A percentile compares a stretch with the other conserved stretches of the same genome.
Conservation (phyloP, 495 filamentous ascomycete species). For the Hypomontagnella monticulosa region DNA sequence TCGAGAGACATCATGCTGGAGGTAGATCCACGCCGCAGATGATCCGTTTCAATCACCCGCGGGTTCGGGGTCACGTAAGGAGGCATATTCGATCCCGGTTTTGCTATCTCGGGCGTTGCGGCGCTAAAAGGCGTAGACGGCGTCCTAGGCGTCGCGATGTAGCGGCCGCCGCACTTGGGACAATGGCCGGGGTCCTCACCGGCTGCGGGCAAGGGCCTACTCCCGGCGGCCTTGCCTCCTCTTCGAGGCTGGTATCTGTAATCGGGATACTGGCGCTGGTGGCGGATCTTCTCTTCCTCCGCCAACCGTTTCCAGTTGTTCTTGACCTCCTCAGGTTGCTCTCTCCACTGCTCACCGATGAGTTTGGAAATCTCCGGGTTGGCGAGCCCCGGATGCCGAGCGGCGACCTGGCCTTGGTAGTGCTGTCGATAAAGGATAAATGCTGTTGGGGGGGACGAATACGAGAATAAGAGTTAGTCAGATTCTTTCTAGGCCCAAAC, state of each 20-base stretch:
- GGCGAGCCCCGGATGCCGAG: constrained; percentile 84
- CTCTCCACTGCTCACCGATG: constrained; percentile 91
- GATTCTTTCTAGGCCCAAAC: constrained; percentile 7
- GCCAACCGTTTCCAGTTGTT: constrained; percentile 89
- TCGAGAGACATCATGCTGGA: constrained; percentile 39
- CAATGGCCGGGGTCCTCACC: constrained; percentile 64
- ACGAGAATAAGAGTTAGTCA: constrained; percentile 33
- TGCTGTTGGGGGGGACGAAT: constrained; percentile 62
- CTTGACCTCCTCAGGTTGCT: constrained; percentile 77
- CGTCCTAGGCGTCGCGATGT: constrained; percentile 65
- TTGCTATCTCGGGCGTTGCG: constrained; percentile 41
- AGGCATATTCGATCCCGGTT: constrained; percentile 33
- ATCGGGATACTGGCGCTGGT: constrained; percentile 89
- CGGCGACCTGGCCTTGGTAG: constrained; percentile 82
- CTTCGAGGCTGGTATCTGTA: constrained; percentile 95
- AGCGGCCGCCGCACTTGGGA: constrained; percentile 69
- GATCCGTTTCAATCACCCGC: constrained; percentile 43
- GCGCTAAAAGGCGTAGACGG: constrained; percentile 61
- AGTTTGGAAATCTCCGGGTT: constrained; percentile 99
- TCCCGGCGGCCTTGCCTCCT: constrained; percentile 60
- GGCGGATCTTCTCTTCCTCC: constrained; percentile 92
- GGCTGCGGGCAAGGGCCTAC: constrained; percentile 46
- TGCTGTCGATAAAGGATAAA: constrained; percentile 98
- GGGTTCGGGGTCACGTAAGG: constrained; percentile 38
- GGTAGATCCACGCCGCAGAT: constrained; percentile 42